phyloP scores from a whole-genome alignment of 1,284 basidiomycete genomes.

The Singerocomus inundabilis region DNA sequence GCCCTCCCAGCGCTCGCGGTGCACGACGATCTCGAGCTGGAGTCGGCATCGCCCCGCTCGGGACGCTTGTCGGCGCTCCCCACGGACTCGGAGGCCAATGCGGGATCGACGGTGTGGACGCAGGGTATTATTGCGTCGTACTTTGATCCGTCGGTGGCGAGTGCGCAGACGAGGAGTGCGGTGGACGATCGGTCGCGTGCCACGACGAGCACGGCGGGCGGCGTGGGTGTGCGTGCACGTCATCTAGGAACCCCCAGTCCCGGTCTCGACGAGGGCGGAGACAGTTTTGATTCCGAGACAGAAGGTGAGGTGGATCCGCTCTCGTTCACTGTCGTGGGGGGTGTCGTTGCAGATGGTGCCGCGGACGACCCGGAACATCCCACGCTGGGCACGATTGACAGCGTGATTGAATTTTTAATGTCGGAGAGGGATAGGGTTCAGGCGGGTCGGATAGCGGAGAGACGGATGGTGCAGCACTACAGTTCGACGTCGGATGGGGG shows the following conservation, averaged over 20 bases:
- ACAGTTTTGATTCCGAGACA: conserved; percentile 33
- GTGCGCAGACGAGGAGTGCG: conserved; percentile 30
- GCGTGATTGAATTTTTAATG: conserved; percentile 35
- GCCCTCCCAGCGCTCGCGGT: conserved; percentile 10
- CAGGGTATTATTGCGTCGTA: conserved; percentile 60
- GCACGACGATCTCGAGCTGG: conserved; percentile 25
- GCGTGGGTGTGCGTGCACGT: conserved; percentile 1
- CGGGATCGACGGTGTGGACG: conserved; percentile 64
- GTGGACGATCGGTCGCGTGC: conserved; percentile 28
- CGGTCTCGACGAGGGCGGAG: too few relatives aligned
- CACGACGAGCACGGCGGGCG: conserved; percentile 21
- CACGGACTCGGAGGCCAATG: conserved; percentile 45
- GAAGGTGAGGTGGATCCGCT: conserved; percentile 31
- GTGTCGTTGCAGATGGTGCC: neutral
- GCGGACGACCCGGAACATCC: conserved; percentile 29
- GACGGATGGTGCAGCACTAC: conserved; percentile 19
- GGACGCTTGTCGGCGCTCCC: conserved; percentile 15
- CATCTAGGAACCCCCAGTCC: too few relatives aligned
- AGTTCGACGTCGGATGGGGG: conserved; percentile 42
- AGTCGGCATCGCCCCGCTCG: conserved; percentile 32
- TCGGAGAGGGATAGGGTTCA: conserved; percentile 34
- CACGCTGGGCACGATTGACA: conserved; percentile 33
- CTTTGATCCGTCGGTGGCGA: conserved; percentile 25
- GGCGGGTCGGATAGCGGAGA: conserved; percentile 24
- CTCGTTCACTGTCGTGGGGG: conserved; percentile 24